A percentile compares a stretch with the other conserved stretches of the same genome.
Evolutionary conservation across 257 asterid species (phyloP).

Genomic region (Salvia rosmarinus): DNA sequence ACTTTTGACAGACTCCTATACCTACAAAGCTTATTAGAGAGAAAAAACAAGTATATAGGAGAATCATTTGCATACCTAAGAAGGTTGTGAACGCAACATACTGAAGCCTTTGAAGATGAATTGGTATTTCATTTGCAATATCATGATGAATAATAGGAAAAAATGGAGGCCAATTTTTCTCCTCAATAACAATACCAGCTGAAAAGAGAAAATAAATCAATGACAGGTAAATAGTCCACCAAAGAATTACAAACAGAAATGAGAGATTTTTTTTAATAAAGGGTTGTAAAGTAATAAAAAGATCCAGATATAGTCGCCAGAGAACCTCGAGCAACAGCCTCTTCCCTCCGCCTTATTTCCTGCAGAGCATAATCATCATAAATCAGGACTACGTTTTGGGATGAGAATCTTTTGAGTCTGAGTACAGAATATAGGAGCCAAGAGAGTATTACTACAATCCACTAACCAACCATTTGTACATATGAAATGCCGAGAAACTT

Average conservation of each 20-base stretch:
- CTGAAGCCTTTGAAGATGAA: conserved; percentile 94
- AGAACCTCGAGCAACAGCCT: conserved; percentile 85
- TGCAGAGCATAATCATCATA: conserved; percentile 41
- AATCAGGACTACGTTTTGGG: conserved; percentile 30
- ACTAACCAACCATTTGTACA: not conserved
- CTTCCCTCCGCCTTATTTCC: conserved; percentile 79
- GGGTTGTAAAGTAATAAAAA: not conserved
- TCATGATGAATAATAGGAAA: conserved; percentile 97
- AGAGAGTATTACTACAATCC: conserved; percentile 9
- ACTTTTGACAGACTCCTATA: not conserved
- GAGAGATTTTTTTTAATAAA: not conserved
- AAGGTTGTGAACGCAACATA: conserved; percentile 94
- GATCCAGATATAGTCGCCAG: conserved; percentile 24
- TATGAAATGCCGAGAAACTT: conserved; percentile 4
- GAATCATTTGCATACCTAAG: conserved; percentile 63
- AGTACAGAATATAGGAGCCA: conserved; percentile 10
- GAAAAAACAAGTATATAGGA: conserved; percentile 3
- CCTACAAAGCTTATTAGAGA: not conserved
- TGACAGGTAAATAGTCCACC: conserved; percentile 11
- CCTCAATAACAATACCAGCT: conserved; percentile 76
- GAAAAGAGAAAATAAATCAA: conserved; percentile 45
- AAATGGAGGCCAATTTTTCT: conserved; percentile 98
- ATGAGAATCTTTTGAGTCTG: conserved; percentile 1
- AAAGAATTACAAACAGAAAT: conserved; percentile 2
- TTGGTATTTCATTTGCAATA: conserved; percentile 91